These are phyloP conservation scores for Apiotrichum gamsii DNA, from an alignment of 1,284 basidiomycete species.

Conservation along the genomic window DNA sequence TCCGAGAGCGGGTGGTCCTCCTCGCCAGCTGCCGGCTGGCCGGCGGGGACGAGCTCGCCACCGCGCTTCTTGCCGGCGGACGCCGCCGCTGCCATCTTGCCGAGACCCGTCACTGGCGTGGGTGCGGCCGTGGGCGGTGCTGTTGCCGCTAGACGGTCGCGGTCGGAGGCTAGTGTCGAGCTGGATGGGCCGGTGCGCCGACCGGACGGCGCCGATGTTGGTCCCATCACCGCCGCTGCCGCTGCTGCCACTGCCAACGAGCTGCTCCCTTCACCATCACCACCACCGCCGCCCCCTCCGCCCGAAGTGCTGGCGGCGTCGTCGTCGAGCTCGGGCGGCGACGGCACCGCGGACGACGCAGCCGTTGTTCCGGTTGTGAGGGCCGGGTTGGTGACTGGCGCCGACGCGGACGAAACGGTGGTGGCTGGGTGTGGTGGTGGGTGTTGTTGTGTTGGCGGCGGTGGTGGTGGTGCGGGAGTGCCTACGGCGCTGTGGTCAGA, in stretches of 20 bases:
- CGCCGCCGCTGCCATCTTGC: slow-evolving; percentile 39
- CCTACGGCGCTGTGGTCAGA: neutral
- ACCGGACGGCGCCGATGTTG: neutral
- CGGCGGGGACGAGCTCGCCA: slow-evolving; percentile 11
- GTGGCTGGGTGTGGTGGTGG: neutral
- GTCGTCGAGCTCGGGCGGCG: slow-evolving; percentile 9
- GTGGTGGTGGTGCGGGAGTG: neutral
- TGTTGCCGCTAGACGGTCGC: neutral
- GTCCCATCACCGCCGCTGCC: neutral
- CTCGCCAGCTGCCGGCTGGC: slow-evolving; percentile 24
- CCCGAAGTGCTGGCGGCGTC: neutral
- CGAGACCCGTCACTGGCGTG: slow-evolving; percentile 36
- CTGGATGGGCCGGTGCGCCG: too few relatives aligned
- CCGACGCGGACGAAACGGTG: slow-evolving; percentile 1
- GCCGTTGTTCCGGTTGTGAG: slow-evolving; percentile 17
- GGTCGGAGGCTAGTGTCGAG: too few relatives aligned
- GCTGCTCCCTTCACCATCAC: neutral
- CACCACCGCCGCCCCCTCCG: neutral
- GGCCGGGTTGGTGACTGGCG: slow-evolving; percentile 8
- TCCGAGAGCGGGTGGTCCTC: slow-evolving; percentile 39
- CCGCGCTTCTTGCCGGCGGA: slow-evolving; percentile 23
- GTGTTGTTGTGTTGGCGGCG: neutral
- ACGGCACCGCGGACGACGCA: slow-evolving; percentile 12
- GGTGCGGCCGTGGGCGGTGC: neutral
- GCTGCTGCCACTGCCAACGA: neutral